Conservation (phyloP, 495 filamentous ascomycete species). For the Articulospora tetracladia region DNA sequence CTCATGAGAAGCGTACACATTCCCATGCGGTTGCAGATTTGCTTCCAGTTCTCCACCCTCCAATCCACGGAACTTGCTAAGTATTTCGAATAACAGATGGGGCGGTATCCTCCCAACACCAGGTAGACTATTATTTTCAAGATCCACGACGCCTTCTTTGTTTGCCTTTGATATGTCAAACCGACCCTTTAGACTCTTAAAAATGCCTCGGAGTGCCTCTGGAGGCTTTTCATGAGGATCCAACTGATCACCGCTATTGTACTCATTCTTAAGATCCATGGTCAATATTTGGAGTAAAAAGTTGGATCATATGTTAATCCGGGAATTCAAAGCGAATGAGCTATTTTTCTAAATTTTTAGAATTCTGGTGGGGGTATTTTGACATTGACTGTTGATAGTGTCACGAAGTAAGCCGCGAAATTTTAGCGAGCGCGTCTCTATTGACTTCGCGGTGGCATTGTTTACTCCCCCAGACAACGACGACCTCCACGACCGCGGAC, state of each 20-base stretch:
- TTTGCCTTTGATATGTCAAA: neutral
- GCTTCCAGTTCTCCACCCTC: neutral
- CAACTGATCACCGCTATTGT: conserved; percentile 27
- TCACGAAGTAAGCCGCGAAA: neutral
- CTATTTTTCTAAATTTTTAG: too few relatives aligned
- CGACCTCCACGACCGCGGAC: conserved; percentile 13
- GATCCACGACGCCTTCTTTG: neutral
- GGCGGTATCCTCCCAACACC: neutral
- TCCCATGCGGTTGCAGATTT: neutral
- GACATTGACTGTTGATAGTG: too few relatives aligned
- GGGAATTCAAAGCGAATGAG: too few relatives aligned
- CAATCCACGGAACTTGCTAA: neutral
- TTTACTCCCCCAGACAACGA: conserved; percentile 19
- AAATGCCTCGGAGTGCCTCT: conserved; percentile 54
- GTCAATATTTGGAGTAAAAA: too few relatives aligned
- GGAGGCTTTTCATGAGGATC: conserved; percentile 72
- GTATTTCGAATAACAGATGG: neutral
- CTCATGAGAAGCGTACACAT: conserved; percentile 2
- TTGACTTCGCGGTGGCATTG: conserved; percentile 25
- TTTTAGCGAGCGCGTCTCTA: conserved; percentile 11
- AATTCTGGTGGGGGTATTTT: too few relatives aligned
- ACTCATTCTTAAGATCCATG: neutral
- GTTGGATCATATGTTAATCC: too few relatives aligned
- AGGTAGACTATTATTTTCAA: neutral
- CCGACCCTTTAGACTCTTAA: conserved; percentile 42